A percentile compares a stretch with the other conserved stretches of the same genome.
Conservation (phyloP, 2,329 filamentous ascomycete species). For the Venturia asperata region DNA sequence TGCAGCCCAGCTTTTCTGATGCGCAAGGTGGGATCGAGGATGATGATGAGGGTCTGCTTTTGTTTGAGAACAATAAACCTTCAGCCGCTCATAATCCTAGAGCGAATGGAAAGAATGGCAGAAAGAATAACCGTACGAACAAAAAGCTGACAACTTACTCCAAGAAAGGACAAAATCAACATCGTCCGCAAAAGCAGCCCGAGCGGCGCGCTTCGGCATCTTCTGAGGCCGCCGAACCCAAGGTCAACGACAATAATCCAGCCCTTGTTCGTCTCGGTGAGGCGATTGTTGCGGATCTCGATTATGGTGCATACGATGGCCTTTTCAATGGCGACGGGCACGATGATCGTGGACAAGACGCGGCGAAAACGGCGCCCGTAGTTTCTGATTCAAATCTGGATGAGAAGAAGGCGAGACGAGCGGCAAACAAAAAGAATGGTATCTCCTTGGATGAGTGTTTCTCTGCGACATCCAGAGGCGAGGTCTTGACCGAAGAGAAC, state of each 20-base stretch:
- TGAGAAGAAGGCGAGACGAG: conserved; percentile 55
- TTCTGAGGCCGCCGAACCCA: conserved; percentile 7
- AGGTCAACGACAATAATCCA: conserved; percentile 41
- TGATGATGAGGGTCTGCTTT: conserved; percentile 2
- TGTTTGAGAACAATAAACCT: not conserved
- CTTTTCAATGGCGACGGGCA: conserved; percentile 54
- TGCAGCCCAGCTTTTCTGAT: conserved; percentile 4
- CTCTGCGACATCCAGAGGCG: conserved; percentile 88
- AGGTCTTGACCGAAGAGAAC: conserved; percentile 89
- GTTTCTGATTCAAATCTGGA: conserved; percentile 52
- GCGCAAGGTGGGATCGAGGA: not conserved
- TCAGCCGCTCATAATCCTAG: not conserved
- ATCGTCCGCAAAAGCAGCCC: conserved; percentile 25
- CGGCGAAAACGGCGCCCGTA: conserved; percentile 53
- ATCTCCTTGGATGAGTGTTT: conserved; percentile 85
- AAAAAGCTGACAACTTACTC: conserved; percentile 25
- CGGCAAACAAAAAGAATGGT: conserved; percentile 62
- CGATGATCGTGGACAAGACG: conserved; percentile 53
- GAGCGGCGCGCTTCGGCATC: not conserved
- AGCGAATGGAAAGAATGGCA: conserved; percentile 22
- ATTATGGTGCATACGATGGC: conserved; percentile 57
- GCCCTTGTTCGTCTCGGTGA: conserved; percentile 74
- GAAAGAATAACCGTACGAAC: conserved; percentile 28
- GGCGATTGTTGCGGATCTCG: conserved; percentile 83
- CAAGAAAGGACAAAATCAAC: conserved; percentile 24